A percentile compares a stretch with the other conserved stretches of the same genome.
These are phyloP conservation scores for Solanum ossicruentum DNA, from an alignment of 257 asterid species.

Conservation along the genomic window DNA sequence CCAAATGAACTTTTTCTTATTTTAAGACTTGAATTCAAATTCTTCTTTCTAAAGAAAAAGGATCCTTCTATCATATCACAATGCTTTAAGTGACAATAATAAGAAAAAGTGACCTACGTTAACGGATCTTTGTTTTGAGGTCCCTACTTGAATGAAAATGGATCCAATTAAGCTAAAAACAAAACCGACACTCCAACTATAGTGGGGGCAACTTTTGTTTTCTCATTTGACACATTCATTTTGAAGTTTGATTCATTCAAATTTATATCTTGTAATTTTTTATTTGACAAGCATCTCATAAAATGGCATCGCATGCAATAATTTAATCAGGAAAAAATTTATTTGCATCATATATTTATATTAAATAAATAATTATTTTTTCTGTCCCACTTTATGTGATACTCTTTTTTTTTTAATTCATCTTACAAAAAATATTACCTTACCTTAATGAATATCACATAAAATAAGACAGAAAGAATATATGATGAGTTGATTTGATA, in stretches of 20 bases:
- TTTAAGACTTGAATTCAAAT: too few species aligned
- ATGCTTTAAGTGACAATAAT: too few species aligned
- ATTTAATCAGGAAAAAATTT: background rate
- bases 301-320: background rate
- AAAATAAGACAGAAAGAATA: too few species aligned
- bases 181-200: background rate
- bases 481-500: background rate
- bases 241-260: background rate
- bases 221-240: background rate
- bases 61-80: too few species aligned
- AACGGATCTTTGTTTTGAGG: background rate
- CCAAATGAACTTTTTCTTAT: too few species aligned
- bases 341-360: background rate
- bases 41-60: too few species aligned
- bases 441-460: fast-evolving
- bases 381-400: too few species aligned
- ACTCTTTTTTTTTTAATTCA: too few species aligned
- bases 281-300: too few species aligned
- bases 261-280: background rate
- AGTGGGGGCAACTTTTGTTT: background rate
- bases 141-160: background rate
- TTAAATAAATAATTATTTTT: background rate
- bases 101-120: background rate
- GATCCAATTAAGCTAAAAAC: background rate
- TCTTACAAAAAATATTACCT: fast-evolving